Conservation (phyloP, 2,329 filamentous ascomycete genomes). For the Zalaria sp. region DNA sequence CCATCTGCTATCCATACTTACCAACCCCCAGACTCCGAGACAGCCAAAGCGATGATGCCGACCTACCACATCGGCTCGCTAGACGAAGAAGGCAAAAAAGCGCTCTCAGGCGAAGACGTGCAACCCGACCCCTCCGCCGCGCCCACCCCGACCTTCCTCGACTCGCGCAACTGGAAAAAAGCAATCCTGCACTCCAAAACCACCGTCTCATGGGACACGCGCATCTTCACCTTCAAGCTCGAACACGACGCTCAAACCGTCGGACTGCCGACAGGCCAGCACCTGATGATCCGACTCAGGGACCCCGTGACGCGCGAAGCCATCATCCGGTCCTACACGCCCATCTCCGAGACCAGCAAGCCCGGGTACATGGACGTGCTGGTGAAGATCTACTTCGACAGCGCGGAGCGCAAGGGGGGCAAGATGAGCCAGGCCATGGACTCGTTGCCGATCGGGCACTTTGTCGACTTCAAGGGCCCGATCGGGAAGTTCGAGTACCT, state of each 20-base stretch:
- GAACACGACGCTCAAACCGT: slow-evolving; percentile 55
- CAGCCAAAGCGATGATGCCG: slow-evolving; percentile 80
- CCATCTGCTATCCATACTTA: neutral
- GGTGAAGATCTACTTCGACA: slow-evolving; percentile 67
- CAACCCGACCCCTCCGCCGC: slow-evolving; percentile 26
- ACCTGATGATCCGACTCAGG: slow-evolving; percentile 69
- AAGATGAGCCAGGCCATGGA: slow-evolving; percentile 75
- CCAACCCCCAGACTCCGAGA: slow-evolving; percentile 60
- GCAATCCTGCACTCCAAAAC: slow-evolving; percentile 54
- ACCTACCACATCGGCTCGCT: slow-evolving; percentile 73
- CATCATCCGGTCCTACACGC: slow-evolving; percentile 79
- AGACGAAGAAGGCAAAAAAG: slow-evolving; percentile 41
- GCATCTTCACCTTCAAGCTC: slow-evolving; percentile 68
- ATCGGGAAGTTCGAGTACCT: slow-evolving; percentile 75
- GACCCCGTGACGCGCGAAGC: slow-evolving; percentile 57
- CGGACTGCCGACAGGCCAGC: slow-evolving; percentile 72
- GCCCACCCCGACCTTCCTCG: slow-evolving; percentile 50
- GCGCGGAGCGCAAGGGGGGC: slow-evolving; percentile 45
- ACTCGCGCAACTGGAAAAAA: slow-evolving; percentile 59
- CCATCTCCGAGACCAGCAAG: slow-evolving; percentile 51
- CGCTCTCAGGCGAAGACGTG: slow-evolving; percentile 33
- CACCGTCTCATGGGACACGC: slow-evolving; percentile 61
- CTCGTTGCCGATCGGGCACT: slow-evolving; percentile 53
- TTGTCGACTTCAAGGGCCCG: slow-evolving; percentile 76
- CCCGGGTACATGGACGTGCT: slow-evolving; percentile 58